phyloP scores from a whole-genome alignment of 75 land plant species.

The Isoetes taiwanensis region DNA sequence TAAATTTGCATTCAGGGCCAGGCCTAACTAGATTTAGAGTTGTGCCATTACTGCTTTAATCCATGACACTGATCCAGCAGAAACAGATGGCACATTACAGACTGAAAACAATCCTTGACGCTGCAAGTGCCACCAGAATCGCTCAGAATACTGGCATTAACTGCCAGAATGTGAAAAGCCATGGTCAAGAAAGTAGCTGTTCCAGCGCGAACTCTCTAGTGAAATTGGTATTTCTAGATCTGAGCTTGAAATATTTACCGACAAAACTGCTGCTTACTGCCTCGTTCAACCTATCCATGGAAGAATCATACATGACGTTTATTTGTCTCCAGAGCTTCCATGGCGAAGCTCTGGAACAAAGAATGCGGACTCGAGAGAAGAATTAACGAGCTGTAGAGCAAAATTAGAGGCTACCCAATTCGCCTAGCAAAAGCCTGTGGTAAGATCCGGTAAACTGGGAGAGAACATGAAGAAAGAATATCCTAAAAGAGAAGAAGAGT shows the following conservation, averaged over 20 bases:
- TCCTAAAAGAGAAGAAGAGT: too few species aligned
- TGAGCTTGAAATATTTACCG: slow-evolving; percentile 78
- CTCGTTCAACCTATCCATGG: slow-evolving; percentile 36
- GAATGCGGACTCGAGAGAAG: too few species aligned
- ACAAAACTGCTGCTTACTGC: slow-evolving; percentile 28
- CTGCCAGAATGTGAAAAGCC: slow-evolving; percentile 92
- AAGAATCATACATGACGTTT: too few species aligned
- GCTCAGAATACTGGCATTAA: slow-evolving; percentile 77
- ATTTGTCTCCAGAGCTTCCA: too few species aligned
- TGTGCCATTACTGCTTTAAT: not conserved
- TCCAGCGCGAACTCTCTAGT: slow-evolving; percentile 78
- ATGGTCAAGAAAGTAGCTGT: slow-evolving; percentile 94
- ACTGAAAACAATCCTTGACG: slow-evolving; percentile 41
- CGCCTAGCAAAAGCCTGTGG: too few species aligned
- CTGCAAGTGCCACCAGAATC: slow-evolving; percentile 88
- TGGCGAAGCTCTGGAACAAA: too few species aligned
- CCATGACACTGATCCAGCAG: slow-evolving; percentile 8
- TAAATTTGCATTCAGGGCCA: slow-evolving; percentile 32
- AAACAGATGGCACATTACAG: slow-evolving; percentile 14
- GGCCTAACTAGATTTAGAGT: slow-evolving; percentile 11
- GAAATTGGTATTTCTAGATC: slow-evolving; percentile 51
- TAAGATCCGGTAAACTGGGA: too few species aligned
- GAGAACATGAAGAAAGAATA: too few species aligned
- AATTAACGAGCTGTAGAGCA: too few species aligned
- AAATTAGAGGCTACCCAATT: too few species aligned